Base-by-base conservation (phyloP, 306 rosid species). In the Medicago arabica region DNA sequence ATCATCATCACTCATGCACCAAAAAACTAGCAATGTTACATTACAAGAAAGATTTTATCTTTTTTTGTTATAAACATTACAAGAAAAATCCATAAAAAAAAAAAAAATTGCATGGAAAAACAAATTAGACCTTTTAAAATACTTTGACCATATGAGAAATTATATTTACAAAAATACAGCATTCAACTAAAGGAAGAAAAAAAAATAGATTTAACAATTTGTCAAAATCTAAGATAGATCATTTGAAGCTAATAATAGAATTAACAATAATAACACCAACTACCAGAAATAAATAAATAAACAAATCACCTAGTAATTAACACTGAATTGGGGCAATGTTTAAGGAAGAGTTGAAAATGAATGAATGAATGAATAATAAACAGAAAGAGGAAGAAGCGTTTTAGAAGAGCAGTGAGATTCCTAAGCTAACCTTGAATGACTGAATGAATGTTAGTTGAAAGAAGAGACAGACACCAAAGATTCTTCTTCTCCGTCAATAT, bases 401-500 rank as follows among this genome's bases (percentile, higher is more conserved):
- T 69, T 6, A 51, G 12, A 51, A 50, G 9, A 72, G 53, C 38
- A 68, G 53, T 9, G 67, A 65, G 31, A 80, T 38, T 67, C 80
- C 74, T 72, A 81, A 83, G 85, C 68, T 68, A 69, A 82, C 82
- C 47, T 43, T 21, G 31, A 28, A 28, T 28, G 31, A 25, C 1
- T 31, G 74, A 60, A 13, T 44, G 71, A 58, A 60, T 66, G 69
- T 67, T 39, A 75, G 67, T 59, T 44, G 18, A 16, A 49, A 49
- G 64, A 43, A 7, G 53, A 77, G 67, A 72, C 44, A 77, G 41
- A 77, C 44, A 66, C 76, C 64, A 77, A 77, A 77, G 82, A 82
- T 77, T 82, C 82, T 67, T 67, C 46, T 41, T 17, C 67, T 61
- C 8, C 0, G 70, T 65, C 51, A 65, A 36, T 15, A 39, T 49